These are phyloP conservation scores for Mallotus repandus DNA, from an alignment of 441 rosid species.

Conservation along the genomic window DNA sequence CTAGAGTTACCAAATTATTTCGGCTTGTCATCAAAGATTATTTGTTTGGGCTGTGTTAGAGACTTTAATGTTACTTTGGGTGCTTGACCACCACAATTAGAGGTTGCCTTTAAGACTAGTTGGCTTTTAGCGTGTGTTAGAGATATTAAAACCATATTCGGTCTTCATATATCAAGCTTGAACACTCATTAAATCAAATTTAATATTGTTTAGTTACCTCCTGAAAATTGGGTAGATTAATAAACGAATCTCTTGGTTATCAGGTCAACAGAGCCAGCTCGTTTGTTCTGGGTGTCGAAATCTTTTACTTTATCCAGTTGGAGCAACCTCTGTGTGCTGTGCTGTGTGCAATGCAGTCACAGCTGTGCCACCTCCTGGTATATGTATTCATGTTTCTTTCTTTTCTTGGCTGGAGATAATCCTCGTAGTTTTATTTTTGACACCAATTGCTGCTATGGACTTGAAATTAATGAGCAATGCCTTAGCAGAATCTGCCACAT, in stretches of 20 bases:
- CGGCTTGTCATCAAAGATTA: neutral
- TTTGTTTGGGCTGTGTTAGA: neutral
- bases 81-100: neutral
- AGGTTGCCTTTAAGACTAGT: neutral
- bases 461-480: no score
- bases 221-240: neutral
- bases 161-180: neutral
- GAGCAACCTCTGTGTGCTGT: slow-evolving; percentile 95
- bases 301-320: slow-evolving; percentile 83
- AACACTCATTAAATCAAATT: neutral
- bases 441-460: no score
- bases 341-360: slow-evolving; percentile 99
- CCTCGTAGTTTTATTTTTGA: no score
- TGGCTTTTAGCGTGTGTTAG: no score
- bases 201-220: neutral
- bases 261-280: slow-evolving; percentile 84
- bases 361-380: slow-evolving; percentile 95
- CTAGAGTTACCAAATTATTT: neutral
- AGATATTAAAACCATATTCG: neutral
- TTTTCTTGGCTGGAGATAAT: no score
- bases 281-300: slow-evolving; percentile 98
- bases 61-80: neutral
- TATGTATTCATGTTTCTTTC: neutral
- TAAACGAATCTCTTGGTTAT: slow-evolving; percentile 13
- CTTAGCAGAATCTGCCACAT: no score